Evolutionary conservation across 306 rosid genomes (phyloP).

Genomic region (Carpinus fangiana): DNA sequence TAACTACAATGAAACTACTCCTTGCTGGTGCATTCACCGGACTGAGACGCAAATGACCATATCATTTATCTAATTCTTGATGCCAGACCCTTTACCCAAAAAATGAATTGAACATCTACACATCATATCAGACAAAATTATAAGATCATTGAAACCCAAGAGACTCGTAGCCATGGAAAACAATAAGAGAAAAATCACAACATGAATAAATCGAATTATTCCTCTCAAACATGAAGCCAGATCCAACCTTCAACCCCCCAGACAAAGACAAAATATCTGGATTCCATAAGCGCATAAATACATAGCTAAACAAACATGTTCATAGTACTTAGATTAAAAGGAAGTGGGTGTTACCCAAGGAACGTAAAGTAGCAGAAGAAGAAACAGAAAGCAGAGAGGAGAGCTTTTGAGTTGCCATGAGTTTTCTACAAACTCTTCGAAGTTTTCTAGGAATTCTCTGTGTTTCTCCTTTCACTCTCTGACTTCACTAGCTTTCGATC

Average conservation of each 20-base stretch:
- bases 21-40: not conserved
- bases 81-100: not conserved
- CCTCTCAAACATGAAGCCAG: not conserved
- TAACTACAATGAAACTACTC: not conserved
- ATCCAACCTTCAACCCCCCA: not conserved
- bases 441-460: not conserved
- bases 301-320: not conserved
- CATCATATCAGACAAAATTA: too few relatives aligned
- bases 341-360: constrained; percentile 28
- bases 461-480: not conserved
- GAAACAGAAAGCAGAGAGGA: constrained; percentile 19
- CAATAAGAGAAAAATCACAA: not conserved
- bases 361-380: constrained; percentile 22
- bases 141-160: not conserved
- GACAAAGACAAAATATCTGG: not conserved
- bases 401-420: constrained; percentile 37
- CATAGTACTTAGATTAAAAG: not conserved
- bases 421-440: not conserved
- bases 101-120: not conserved
- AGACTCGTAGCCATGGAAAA: not conserved
- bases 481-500: not conserved
- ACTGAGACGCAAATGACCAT: too few relatives aligned
- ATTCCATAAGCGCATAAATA: not conserved
- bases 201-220: not conserved
- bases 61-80: too few relatives aligned